Evolutionary conservation across 768 basidiomycete genomes (phyloP).

Genomic region (Arthromyces matolae): DNA sequence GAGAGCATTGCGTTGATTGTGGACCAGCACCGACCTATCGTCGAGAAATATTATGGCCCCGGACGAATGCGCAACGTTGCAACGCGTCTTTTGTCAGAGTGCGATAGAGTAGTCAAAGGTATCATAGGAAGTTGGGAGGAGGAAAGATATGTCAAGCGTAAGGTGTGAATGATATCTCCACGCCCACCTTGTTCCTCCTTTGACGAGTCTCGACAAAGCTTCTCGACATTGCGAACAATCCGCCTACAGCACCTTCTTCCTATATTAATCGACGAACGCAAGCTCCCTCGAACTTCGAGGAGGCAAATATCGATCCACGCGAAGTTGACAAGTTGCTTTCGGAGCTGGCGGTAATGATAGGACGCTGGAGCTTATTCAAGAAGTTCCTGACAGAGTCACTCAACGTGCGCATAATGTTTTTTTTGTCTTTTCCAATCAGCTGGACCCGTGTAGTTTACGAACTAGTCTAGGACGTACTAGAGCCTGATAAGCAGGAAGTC

Average conservation of each 20-base stretch:
- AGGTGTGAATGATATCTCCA: constrained; percentile 40
- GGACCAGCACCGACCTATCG: constrained; percentile 95
- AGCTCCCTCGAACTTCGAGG: constrained; percentile 35
- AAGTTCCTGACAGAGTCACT: constrained; percentile 80
- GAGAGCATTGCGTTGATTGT: constrained; percentile 95
- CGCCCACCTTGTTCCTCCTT: neutral
- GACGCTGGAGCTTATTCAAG: constrained; percentile 88
- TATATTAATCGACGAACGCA: constrained; percentile 27
- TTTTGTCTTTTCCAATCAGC: neutral
- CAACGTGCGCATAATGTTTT: constrained; percentile 39
- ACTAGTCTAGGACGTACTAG: constrained; percentile 13
- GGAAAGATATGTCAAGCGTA: constrained; percentile 78
- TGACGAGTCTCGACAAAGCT: constrained; percentile 31
- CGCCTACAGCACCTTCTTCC: constrained; percentile 31
- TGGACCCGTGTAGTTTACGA: neutral
- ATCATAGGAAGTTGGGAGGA: constrained; percentile 88
- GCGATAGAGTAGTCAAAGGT: constrained; percentile 75
- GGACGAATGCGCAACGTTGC: constrained; percentile 86
- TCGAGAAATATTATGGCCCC: constrained; percentile 94
- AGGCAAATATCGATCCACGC: constrained; percentile 70
- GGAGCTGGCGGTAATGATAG: constrained; percentile 85
- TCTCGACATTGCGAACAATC: constrained; percentile 42
- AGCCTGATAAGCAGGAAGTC: constrained; percentile 2
- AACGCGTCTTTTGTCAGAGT: constrained; percentile 73
- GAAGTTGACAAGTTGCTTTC: constrained; percentile 90